A percentile compares a stretch with the other conserved stretches of the same genome.
Evolutionary conservation across 768 basidiomycete genomes (phyloP).

Genomic region (Amanita phalloides): DNA sequence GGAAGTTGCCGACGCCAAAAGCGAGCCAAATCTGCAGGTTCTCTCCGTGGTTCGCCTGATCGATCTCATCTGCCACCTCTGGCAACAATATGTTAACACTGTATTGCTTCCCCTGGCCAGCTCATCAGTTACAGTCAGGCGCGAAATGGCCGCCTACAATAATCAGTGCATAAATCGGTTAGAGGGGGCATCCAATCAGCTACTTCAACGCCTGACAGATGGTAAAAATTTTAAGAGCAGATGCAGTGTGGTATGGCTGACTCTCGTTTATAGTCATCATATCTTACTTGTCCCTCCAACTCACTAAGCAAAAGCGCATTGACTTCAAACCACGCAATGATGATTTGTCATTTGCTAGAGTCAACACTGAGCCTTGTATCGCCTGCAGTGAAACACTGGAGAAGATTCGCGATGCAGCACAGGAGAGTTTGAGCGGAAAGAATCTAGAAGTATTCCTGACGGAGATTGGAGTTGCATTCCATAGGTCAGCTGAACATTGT

Average conservation of each 20-base stretch:
- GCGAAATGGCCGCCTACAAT: conserved; percentile 91
- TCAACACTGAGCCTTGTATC: conserved; percentile 89
- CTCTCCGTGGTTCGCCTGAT: conserved; percentile 56
- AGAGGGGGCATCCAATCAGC: conserved; percentile 70
- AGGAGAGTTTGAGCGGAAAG: conserved; percentile 77
- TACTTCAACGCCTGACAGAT: conserved; percentile 77
- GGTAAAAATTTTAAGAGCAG: conserved; percentile 30
- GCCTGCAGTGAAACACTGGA: conserved; percentile 80
- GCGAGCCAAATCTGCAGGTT: conserved; percentile 69
- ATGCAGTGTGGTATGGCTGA: neutral
- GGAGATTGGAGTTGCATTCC: conserved; percentile 91
- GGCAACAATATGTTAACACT: conserved; percentile 93
- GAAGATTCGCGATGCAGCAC: conserved; percentile 67
- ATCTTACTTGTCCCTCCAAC: conserved; percentile 57
- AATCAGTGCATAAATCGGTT: conserved; percentile 78
- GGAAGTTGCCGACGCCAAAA: conserved; percentile 63
- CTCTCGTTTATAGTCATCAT: conserved; percentile 46
- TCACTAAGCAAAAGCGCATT: conserved; percentile 88
- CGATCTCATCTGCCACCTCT: conserved; percentile 88
- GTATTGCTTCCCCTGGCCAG: conserved; percentile 83
- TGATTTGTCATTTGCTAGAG: conserved; percentile 87
- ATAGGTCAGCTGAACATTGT: conserved; percentile 40
- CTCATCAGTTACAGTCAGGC: conserved; percentile 74
- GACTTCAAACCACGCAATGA: conserved; percentile 98
- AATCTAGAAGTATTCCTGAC: conserved; percentile 89